Conservation (phyloP, 75 land plant genomes). For the Selaginella moellendorffii region DNA sequence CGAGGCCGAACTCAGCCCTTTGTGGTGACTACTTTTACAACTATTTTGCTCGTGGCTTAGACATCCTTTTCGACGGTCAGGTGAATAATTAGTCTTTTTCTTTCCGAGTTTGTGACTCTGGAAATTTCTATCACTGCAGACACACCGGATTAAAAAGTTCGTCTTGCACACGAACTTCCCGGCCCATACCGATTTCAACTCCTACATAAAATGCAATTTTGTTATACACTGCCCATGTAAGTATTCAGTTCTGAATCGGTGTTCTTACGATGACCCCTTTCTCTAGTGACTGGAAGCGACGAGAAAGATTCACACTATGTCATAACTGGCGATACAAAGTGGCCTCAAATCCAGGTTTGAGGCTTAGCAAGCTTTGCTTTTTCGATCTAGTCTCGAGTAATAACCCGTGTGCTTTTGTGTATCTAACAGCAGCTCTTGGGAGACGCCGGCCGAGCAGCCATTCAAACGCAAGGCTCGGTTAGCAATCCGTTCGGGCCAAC, state of each 20-base stretch:
- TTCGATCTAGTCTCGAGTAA: too few relatives aligned
- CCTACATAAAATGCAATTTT: conserved; percentile 95
- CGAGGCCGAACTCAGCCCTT: conserved; percentile 59
- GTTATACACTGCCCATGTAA: conserved; percentile 52
- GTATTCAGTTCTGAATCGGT: too few relatives aligned
- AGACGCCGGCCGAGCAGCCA: conserved; percentile 87
- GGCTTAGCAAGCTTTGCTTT: background rate
- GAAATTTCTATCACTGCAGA: conserved; percentile 29
- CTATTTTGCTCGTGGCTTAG: conserved; percentile 80
- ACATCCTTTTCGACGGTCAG: conserved; percentile 96
- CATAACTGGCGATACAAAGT: conserved; percentile 74
- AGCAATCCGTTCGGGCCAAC: conserved; percentile 93
- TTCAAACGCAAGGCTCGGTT: conserved; percentile 84
- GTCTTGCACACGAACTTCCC: conserved; percentile 88
- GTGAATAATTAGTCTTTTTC: conserved; percentile 27
- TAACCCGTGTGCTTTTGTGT: too few relatives aligned
- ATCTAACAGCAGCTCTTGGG: conserved; percentile 66
- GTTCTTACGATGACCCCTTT: too few relatives aligned
- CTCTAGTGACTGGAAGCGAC: background rate
- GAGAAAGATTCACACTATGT: conserved; percentile 18
- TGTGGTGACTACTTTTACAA: conserved; percentile 97
- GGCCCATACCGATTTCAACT: conserved; percentile 91
- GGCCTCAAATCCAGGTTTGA: conserved; percentile 85
- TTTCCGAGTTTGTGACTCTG: background rate
- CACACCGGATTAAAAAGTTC: conserved; percentile 84